Conservation (phyloP, 129 eudicot species). For the Arctium minus region DNA sequence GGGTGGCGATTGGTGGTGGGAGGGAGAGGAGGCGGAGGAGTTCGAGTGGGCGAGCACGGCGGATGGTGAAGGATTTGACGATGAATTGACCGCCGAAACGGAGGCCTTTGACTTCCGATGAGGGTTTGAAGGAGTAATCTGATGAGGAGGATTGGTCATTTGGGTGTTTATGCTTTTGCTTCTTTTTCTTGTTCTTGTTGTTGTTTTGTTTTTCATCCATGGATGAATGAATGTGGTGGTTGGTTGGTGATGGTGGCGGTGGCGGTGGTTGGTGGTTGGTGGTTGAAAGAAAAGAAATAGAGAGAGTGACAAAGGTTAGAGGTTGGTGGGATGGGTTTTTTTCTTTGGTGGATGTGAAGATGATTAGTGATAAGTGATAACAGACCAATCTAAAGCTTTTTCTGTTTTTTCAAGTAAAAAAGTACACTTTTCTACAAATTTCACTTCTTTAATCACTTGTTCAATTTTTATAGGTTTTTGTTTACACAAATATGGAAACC, state of each 20-base stretch:
- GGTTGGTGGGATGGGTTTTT: constrained; percentile 31
- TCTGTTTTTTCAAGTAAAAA: constrained; percentile 11
- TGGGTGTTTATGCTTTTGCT: constrained; percentile 79
- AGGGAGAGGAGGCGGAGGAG: constrained; percentile 83
- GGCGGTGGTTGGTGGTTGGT: not conserved
- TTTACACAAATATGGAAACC: not conserved
- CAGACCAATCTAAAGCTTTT: constrained; percentile 22
- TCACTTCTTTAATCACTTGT: not conserved
- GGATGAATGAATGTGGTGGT: constrained; percentile 19
- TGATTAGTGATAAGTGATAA: constrained; percentile 24
- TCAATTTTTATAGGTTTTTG: not conserved
- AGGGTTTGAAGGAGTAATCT: constrained; percentile 70
- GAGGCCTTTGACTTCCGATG: constrained; percentile 81
- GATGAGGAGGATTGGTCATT: constrained; percentile 51
- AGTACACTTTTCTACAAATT: constrained; percentile 20
- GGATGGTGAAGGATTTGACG: constrained; percentile 91
- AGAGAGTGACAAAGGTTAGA: not conserved
- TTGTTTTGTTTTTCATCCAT: constrained; percentile 48
- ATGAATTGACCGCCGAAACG: constrained; percentile 92
- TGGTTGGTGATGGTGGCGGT: constrained; percentile 7
- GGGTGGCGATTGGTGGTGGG: constrained; percentile 38
- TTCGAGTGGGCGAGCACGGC: constrained; percentile 74
- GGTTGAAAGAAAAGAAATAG: not conserved
- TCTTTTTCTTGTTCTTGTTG: constrained; percentile 49
- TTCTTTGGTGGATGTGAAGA: constrained; percentile 20